These are phyloP conservation scores for Petasospora fabianii DNA, from an alignment of 1,139 yeast genomes.

Conservation along the genomic window DNA sequence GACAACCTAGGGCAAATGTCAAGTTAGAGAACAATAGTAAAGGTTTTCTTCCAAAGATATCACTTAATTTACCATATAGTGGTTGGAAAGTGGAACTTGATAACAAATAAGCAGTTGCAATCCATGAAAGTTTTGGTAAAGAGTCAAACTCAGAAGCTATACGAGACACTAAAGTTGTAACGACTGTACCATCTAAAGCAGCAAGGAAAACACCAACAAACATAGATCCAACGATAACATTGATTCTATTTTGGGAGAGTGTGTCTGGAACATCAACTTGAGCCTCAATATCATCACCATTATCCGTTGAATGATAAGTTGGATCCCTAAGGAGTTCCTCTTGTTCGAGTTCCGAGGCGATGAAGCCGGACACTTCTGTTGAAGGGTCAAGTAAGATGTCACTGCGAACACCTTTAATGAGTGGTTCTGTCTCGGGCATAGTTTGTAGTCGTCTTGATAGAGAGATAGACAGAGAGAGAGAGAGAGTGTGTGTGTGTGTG, in stretches of 20 bases:
- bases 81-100: constrained; percentile 65
- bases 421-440: constrained; percentile 14
- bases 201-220: constrained; percentile 46
- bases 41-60: constrained; percentile 68
- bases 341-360: constrained; percentile 30
- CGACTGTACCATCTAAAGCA: constrained; percentile 54
- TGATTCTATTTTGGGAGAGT: constrained; percentile 12
- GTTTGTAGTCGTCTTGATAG: too few relatives aligned
- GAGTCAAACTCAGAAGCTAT: constrained; percentile 56
- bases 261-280: background rate
- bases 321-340: constrained; percentile 20
- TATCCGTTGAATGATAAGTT: constrained; percentile 12
- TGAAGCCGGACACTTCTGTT: constrained; percentile 29
- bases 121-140: constrained; percentile 51
- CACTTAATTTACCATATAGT: constrained; percentile 75
- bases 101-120: constrained; percentile 53
- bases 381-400: constrained; percentile 27
- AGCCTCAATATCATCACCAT: constrained; percentile 12
- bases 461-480: too few relatives aligned
- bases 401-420: constrained; percentile 21
- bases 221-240: constrained; percentile 32
- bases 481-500: too few relatives aligned
- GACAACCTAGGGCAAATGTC: constrained; percentile 47
- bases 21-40: constrained; percentile 42
- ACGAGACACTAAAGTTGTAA: constrained; percentile 49